Base-by-base conservation (phyloP, 441 rosid species). In the Adansonia gregorii region DNA sequence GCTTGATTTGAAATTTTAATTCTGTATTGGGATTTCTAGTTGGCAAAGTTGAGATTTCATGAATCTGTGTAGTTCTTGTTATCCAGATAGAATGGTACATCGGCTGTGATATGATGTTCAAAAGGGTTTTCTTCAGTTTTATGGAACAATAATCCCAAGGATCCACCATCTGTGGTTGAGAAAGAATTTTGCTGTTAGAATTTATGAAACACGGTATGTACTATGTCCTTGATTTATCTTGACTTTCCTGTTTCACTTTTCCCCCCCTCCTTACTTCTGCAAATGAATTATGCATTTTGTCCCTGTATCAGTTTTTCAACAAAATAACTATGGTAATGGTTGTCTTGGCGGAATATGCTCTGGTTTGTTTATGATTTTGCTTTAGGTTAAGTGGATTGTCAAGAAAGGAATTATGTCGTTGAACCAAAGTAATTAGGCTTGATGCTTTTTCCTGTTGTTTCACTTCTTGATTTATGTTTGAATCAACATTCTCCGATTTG, bases 171-270 rank as follows among this genome's bases (percentile, higher is more conserved):
- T 22, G 52, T 83, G 58, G 74, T 43, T 70, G 78, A 78, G 58
- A 71, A 65, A 68, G 69, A 31, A 22, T 14, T 70, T 79, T 59
- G 75, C 82, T 48, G 66, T 65, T 80, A 79, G 77, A 74, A 70
- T 60, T 52, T 75, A 52, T 67, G 55, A 58, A 49, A 72, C 58
- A 82, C 73, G 84, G 88, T 82, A 76, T 58, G 46, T 60, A 75
- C 68, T 24, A 17, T 83, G 31, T 48, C 66, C 73, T 74, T 51
- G 49, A 54, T 63, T 55, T 6, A n/a, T 65, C 27, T 31, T 1
- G 75, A 39, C 35, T 55, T 55, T 72, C 31, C 6, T 39, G 35
- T 56, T 72, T 55, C 35, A 35, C 31, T 35, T 71, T 39, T n/a
- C 35, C 9, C 3, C 0, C 2, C 1, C 9, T 10, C 3, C 10